Conservation (phyloP, 1,284 basidiomycete genomes). For the Coniophora puteana region DNA sequence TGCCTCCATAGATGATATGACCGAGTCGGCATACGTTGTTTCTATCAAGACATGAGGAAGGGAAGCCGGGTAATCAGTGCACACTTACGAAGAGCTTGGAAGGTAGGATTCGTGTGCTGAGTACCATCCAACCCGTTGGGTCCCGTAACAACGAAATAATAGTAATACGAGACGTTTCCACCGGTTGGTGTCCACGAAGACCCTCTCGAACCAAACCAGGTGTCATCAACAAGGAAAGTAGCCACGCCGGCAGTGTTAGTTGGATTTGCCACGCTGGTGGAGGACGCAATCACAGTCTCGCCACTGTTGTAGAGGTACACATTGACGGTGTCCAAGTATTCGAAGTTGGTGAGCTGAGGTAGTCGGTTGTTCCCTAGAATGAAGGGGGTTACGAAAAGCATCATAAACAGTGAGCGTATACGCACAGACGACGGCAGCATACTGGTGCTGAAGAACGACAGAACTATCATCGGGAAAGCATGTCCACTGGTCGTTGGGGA, state of each 20-base stretch:
- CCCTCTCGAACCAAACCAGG: slow-evolving; percentile 65
- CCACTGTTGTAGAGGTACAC: slow-evolving; percentile 68
- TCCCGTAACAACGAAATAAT: slow-evolving; percentile 68
- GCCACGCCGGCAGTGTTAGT: slow-evolving; percentile 50
- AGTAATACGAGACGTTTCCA: slow-evolving; percentile 55
- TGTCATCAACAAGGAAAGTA: slow-evolving; percentile 60
- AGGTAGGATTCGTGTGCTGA: slow-evolving; percentile 61
- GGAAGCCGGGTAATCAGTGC: slow-evolving; percentile 1
- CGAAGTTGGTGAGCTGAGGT: slow-evolving; percentile 38
- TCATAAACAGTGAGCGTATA: slow-evolving; percentile 19
- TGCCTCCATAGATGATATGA: slow-evolving; percentile 42
- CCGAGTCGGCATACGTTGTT: slow-evolving; percentile 67
- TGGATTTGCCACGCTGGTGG: slow-evolving; percentile 43
- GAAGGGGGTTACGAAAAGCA: slow-evolving; percentile 15
- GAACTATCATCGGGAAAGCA: slow-evolving; percentile 61
- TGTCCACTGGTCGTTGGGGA: slow-evolving; percentile 67
- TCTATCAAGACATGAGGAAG: slow-evolving; percentile 37
- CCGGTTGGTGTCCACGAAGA: slow-evolving; percentile 41
- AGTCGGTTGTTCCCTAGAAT: slow-evolving; percentile 47
- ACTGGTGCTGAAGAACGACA: slow-evolving; percentile 61
- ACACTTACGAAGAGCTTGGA: slow-evolving; percentile 72
- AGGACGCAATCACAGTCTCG: no score
- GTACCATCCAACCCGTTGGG: slow-evolving; percentile 49
- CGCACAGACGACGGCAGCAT: slow-evolving; percentile 73
- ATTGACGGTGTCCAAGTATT: no score